Conservation (phyloP, 1,284 basidiomycete species). For the Hortiboletus rubellus region DNA sequence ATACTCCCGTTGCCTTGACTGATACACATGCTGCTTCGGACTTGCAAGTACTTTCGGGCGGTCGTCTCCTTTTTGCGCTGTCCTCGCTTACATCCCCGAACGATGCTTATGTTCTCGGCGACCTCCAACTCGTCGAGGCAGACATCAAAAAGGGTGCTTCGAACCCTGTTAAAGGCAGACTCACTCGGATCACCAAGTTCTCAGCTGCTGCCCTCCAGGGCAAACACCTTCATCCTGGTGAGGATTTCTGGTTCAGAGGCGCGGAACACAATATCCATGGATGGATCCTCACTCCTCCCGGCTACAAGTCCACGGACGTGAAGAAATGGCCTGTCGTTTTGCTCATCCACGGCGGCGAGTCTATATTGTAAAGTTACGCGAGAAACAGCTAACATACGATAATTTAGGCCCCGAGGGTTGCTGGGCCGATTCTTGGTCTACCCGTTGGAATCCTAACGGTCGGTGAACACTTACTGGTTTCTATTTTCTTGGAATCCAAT, state of each 20-base stretch:
- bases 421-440: slow-evolving; percentile 84
- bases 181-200: slow-evolving; percentile 61
- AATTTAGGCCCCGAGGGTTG: slow-evolving; percentile 67
- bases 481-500: background rate
- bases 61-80: slow-evolving; percentile 63
- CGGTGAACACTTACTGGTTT: slow-evolving; percentile 11
- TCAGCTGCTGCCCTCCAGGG: slow-evolving; percentile 55
- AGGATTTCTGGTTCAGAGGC: slow-evolving; percentile 87
- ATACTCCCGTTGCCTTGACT: slow-evolving; percentile 60
- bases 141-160: slow-evolving; percentile 37
- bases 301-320: slow-evolving; percentile 62
- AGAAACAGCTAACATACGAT: slow-evolving; percentile 1
- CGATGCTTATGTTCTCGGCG: slow-evolving; percentile 64
- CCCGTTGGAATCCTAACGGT: slow-evolving; percentile 87
- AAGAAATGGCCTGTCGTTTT: slow-evolving; percentile 77
- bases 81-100: slow-evolving; percentile 74
- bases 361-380: background rate
- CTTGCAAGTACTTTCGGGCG: slow-evolving; percentile 58
- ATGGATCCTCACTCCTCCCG: slow-evolving; percentile 78
- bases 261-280: slow-evolving; percentile 77
- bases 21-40: slow-evolving; percentile 55
- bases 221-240: slow-evolving; percentile 58
- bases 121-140: slow-evolving; percentile 43
- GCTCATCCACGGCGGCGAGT: slow-evolving; percentile 71
- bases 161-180: slow-evolving; percentile 34